A percentile compares a stretch with the other conserved stretches of the same genome.
Conservation (phyloP, 73 alveolate genomes). For the Blepharisma stoltei region DNA sequence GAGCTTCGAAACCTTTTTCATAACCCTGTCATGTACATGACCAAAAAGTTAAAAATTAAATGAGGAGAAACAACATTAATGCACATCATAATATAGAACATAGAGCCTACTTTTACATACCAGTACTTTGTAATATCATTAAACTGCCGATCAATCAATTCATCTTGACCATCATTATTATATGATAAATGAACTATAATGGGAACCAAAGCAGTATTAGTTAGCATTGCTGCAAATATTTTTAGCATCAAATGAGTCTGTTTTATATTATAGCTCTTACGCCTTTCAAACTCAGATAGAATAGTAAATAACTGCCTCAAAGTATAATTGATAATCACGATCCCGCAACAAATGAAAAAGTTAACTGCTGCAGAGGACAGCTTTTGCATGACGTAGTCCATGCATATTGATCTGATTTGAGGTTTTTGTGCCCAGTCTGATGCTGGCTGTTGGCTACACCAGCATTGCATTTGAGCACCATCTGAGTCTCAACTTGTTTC, state of each 20-base stretch:
- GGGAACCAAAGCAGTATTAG: slow-evolving; percentile 37
- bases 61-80: slow-evolving; percentile 3
- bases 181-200: not conserved
- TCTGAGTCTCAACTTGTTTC: too few relatives aligned
- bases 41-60: not conserved
- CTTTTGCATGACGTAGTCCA: not conserved
- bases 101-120: slow-evolving; percentile 28
- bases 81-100: not conserved
- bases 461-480: too few relatives aligned
- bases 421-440: too few relatives aligned
- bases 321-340: slow-evolving; percentile 36
- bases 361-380: not conserved
- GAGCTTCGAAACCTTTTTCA: slow-evolving; percentile 41
- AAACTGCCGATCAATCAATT: not conserved
- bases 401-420: not conserved
- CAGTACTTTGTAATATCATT: slow-evolving; percentile 4
- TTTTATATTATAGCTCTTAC: slow-evolving; percentile 36
- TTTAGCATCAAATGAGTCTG: slow-evolving; percentile 35
- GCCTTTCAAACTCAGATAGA: slow-evolving; percentile 38
- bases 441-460: too few relatives aligned
- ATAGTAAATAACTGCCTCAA: slow-evolving; percentile 35
- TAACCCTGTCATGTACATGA: not conserved
- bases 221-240: slow-evolving; percentile 52
- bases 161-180: not conserved
- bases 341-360: not conserved